Conservation (phyloP, 2,329 filamentous ascomycete species). For the Arachnopeziza araneosa region DNA sequence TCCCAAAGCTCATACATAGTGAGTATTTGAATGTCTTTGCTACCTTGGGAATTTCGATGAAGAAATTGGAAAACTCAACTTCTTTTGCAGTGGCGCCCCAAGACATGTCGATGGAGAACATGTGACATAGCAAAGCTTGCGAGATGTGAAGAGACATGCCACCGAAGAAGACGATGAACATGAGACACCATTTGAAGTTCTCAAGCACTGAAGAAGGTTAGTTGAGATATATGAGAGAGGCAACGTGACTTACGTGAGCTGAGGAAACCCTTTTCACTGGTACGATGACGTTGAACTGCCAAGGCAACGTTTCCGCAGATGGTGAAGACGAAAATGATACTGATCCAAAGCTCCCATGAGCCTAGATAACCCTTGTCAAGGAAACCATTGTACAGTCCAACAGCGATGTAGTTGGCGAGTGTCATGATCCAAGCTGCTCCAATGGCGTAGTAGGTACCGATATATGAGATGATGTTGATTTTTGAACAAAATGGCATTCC, state of each 20-base stretch:
- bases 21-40: conserved; percentile 47
- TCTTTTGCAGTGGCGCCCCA: conserved; percentile 55
- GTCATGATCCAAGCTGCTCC: conserved; percentile 61
- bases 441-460: conserved; percentile 68
- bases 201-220: conserved; percentile 39
- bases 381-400: conserved; percentile 65
- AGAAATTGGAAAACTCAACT: conserved; percentile 49
- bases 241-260: conserved; percentile 19
- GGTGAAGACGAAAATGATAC: conserved; percentile 58
- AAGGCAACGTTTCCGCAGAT: conserved; percentile 26
- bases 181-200: conserved; percentile 48
- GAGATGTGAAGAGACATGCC: conserved; percentile 38
- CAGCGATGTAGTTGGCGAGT: conserved; percentile 62
- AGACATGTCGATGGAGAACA: conserved; percentile 38
- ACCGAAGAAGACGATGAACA: conserved; percentile 39
- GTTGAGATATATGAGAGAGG: not conserved
- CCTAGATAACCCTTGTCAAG: conserved; percentile 63
- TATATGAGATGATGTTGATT: conserved; percentile 69
- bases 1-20: conserved; percentile 23
- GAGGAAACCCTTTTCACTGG: conserved; percentile 48
- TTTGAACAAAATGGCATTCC: conserved; percentile 71
- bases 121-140: conserved; percentile 36
- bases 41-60: conserved; percentile 49
- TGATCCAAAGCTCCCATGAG: conserved; percentile 58
- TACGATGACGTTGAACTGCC: conserved; percentile 52